phyloP scores from a whole-genome alignment of 805 yeast genomes.

The Wickerhamomyces rabaulensis region DNA sequence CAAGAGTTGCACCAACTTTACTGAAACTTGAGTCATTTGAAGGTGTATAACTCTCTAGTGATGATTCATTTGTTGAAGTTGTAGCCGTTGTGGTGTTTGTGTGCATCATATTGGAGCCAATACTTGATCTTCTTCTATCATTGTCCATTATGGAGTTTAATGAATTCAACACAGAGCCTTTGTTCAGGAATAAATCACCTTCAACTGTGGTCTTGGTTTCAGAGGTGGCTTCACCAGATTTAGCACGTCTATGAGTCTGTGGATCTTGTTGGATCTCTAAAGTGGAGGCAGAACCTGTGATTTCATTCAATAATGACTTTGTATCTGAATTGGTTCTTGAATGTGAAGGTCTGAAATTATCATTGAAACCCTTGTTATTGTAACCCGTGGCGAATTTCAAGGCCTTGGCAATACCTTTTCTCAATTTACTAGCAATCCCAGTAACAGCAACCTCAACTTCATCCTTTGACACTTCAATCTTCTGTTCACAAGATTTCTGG shows the following conservation, averaged over 20 bases:
- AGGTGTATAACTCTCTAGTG: slow-evolving; percentile 2
- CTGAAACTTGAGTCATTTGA: slow-evolving; percentile 30
- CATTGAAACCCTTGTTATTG: not conserved
- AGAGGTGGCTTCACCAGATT: slow-evolving; percentile 19
- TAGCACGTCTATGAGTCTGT: slow-evolving; percentile 14
- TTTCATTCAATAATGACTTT: not conserved
- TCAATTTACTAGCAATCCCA: slow-evolving; percentile 70
- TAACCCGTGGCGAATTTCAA: slow-evolving; percentile 21
- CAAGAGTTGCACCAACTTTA: slow-evolving; percentile 44
- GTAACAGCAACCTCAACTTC: slow-evolving; percentile 75
- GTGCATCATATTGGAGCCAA: slow-evolving; percentile 4
- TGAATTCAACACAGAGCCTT: slow-evolving; percentile 21
- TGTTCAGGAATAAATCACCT: slow-evolving; percentile 26
- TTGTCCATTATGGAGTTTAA: slow-evolving; percentile 21
- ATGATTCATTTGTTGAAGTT: not conserved
- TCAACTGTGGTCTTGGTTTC: slow-evolving; percentile 24
- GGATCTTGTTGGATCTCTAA: not conserved
- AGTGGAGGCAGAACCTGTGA: not conserved
- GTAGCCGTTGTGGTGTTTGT: not conserved
- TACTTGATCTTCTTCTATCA: slow-evolving; percentile 18
- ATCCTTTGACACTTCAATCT: slow-evolving; percentile 55
- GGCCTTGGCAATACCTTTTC: slow-evolving; percentile 22
- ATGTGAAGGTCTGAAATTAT: slow-evolving; percentile 1
- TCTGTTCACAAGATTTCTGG: slow-evolving; percentile 23
- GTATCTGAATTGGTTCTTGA: slow-evolving; percentile 8